phyloP scores from a whole-genome alignment of 2,329 filamentous ascomycete genomes.

The Rhynchosporium secalis region DNA sequence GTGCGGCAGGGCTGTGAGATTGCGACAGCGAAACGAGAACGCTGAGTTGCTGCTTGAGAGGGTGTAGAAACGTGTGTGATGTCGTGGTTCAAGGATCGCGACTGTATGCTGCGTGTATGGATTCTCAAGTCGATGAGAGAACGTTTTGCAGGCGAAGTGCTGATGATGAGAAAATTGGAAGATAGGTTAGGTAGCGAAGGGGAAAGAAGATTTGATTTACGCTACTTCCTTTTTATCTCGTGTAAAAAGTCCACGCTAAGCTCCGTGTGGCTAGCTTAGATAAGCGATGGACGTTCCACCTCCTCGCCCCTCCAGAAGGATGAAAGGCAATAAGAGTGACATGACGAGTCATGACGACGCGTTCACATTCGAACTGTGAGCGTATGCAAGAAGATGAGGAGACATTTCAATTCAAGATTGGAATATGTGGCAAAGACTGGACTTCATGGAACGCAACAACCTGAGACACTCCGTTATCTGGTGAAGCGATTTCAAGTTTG shows the following conservation, averaged over 20 bases:
- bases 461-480: too few relatives aligned
- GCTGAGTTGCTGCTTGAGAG: conserved; percentile 22
- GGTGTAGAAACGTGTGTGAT: conserved; percentile 17
- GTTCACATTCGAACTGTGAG: not conserved
- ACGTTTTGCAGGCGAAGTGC: conserved; percentile 24
- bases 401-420: not conserved
- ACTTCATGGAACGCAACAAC: too few relatives aligned
- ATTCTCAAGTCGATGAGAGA: conserved; percentile 31
- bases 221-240: conserved; percentile 2
- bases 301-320: not conserved
- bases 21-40: conserved; percentile 5
- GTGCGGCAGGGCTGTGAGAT: conserved; percentile 1
- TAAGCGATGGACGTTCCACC: not conserved
- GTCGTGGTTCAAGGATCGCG: conserved; percentile 19
- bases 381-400: not conserved
- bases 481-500: too few relatives aligned
- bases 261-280: not conserved
- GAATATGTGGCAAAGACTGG: not conserved
- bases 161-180: conserved; percentile 22
- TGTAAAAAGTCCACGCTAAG: not conserved
- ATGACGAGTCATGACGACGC: conserved; percentile 7
- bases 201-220: conserved; percentile 8
- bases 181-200: conserved; percentile 16
- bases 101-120: conserved; percentile 19
- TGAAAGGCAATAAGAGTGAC: not conserved